Evolutionary conservation across 2,329 filamentous ascomycete genomes (phyloP).

Genomic region (Aureobasidium subglaciale): DNA sequence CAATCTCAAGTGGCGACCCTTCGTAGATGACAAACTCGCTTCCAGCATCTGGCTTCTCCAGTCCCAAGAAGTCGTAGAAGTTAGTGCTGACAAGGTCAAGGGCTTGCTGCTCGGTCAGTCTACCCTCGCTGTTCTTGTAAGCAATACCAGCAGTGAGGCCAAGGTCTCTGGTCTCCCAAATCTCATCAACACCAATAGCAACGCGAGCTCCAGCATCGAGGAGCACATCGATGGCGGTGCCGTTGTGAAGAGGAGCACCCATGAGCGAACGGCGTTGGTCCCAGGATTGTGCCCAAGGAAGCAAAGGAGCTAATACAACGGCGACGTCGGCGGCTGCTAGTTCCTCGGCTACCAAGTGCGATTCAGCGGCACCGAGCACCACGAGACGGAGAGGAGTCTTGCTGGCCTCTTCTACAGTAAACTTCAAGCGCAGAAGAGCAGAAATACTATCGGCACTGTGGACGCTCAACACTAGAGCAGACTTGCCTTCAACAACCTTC

Average conservation of each 20-base stretch:
- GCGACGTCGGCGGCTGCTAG: constrained; percentile 51
- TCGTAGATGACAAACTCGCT: constrained; percentile 56
- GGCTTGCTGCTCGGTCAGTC: constrained; percentile 48
- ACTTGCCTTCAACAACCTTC: constrained; percentile 47
- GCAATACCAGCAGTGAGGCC: constrained; percentile 55
- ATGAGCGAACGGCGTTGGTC: constrained; percentile 56
- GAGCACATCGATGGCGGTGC: constrained; percentile 53
- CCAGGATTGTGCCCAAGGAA: constrained; percentile 51
- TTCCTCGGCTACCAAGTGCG: constrained; percentile 52
- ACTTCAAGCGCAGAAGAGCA: constrained; percentile 52
- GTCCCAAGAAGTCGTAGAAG: constrained; percentile 51
- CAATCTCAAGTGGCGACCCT: constrained; percentile 56
- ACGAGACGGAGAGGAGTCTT: constrained; percentile 42
- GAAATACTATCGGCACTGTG: constrained; percentile 60
- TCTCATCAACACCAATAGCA: constrained; percentile 54
- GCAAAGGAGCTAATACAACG: constrained; percentile 55
- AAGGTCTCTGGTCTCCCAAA: constrained; percentile 56
- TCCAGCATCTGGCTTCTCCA: constrained; percentile 27
- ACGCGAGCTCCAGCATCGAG: constrained; percentile 52
- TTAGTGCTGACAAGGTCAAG: constrained; percentile 52
- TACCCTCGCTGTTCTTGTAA: constrained; percentile 50
- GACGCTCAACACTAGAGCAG: constrained; percentile 51
- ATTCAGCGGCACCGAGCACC: constrained; percentile 57
- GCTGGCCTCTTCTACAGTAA: constrained; percentile 44
- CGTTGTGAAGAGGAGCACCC: constrained; percentile 59